Conservation (phyloP, 73 alveolate genomes). For the Paramecium caudatum region DNA sequence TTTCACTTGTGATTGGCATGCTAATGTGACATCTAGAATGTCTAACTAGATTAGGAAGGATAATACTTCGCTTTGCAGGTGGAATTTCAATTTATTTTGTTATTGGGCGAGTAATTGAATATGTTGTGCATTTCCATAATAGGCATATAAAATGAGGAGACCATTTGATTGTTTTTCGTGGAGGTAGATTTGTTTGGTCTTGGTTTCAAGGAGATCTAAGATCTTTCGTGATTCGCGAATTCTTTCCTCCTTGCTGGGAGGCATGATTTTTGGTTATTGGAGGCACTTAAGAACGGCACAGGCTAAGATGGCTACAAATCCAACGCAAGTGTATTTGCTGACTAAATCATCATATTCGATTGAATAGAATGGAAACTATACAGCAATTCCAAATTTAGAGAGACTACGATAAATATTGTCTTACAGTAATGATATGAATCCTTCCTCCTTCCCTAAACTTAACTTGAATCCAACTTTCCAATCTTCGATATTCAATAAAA, state of each 20-base stretch:
- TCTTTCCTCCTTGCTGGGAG: neutral
- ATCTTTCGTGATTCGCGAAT: neutral
- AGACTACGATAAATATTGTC: neutral
- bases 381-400: neutral
- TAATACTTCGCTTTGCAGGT: neutral
- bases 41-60: neutral
- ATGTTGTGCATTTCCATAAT: constrained; percentile 41
- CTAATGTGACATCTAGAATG: constrained; percentile 23
- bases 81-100: neutral
- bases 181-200: neutral
- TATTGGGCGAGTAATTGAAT: neutral
- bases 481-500: neutral
- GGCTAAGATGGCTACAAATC: neutral
- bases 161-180: constrained; percentile 26
- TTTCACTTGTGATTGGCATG: constrained; percentile 26
- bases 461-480: neutral
- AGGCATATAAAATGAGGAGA: neutral
- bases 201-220: neutral
- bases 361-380: neutral
- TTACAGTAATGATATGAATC: neutral
- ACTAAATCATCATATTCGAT: neutral
- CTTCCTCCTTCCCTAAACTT: neutral
- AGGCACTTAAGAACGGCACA: constrained; percentile 8
- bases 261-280: neutral
- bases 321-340: neutral